Conservation (phyloP, 1,284 basidiomycete genomes). For the Trametes pubescens region DNA sequence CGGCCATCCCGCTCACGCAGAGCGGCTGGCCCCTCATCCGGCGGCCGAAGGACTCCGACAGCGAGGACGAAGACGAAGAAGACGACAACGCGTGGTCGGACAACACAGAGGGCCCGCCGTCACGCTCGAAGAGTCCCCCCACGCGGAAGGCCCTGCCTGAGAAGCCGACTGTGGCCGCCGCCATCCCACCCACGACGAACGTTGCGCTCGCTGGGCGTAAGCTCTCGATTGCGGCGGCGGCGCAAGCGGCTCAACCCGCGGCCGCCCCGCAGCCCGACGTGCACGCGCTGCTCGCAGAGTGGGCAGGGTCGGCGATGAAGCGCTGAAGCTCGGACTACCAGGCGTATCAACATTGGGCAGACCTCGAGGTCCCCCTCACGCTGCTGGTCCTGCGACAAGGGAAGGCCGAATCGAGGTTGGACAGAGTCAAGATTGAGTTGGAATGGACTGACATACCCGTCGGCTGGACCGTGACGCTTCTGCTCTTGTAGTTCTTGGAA, state of each 20-base stretch:
- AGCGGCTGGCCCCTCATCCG: slow-evolving; percentile 10
- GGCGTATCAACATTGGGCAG: neutral
- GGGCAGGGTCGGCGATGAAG: neutral
- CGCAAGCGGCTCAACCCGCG: neutral
- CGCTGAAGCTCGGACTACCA: neutral
- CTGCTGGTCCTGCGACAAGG: too few relatives aligned
- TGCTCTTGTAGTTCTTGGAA: too few relatives aligned
- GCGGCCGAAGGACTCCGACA: neutral
- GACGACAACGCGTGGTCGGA: neutral
- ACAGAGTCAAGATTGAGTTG: too few relatives aligned
- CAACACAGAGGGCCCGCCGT: neutral
- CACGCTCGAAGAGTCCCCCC: neutral
- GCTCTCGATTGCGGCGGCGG: neutral
- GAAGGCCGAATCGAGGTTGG: too few relatives aligned
- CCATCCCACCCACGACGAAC: slow-evolving; percentile 26
- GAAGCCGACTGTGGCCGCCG: neutral
- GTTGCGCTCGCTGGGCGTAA: neutral
- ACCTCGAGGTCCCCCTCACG: too few relatives aligned
- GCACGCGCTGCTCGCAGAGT: slow-evolving; percentile 21
- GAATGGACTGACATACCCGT: too few relatives aligned
- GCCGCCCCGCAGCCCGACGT: slow-evolving; percentile 15
- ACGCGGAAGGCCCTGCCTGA: neutral
- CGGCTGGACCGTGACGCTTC: too few relatives aligned
- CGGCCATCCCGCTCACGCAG: neutral
- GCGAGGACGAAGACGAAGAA: neutral